phyloP scores from a whole-genome alignment of 257 asterid species.

The Craterostigma plantagineum region DNA sequence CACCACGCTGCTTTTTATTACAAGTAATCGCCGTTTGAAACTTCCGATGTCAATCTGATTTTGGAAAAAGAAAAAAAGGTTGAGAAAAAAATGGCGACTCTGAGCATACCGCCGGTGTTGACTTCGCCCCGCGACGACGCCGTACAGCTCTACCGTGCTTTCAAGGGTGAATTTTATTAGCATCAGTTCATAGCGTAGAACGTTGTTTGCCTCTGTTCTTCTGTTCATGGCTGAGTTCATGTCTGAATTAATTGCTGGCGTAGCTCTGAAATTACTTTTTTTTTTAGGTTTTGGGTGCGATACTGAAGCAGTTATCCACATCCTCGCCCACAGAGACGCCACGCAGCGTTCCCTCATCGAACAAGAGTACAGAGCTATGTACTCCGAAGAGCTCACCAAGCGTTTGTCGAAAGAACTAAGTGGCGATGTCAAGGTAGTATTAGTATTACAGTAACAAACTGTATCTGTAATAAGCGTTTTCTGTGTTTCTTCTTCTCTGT shows the following conservation, averaged over 20 bases:
- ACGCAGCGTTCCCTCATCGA: conserved; percentile 66
- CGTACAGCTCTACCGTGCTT: conserved; percentile 59
- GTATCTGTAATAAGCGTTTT: no score
- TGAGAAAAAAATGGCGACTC: conserved; percentile 30
- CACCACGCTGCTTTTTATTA: no score
- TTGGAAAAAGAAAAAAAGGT: no score
- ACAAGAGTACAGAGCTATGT: conserved; percentile 58
- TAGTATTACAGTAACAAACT: no score
- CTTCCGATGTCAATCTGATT: no score
- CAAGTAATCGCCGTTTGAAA: no score
- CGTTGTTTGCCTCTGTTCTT: no score
- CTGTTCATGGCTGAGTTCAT: no score
- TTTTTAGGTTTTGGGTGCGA: conserved; percentile 84
- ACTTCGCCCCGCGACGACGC: conserved; percentile 90
- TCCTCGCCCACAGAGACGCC: conserved; percentile 81
- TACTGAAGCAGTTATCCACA: conserved; percentile 48
- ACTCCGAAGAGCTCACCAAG: conserved; percentile 49
- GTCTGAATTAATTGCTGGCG: no score
- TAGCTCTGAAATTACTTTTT: not conserved
- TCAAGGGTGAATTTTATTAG: conserved; percentile 52
- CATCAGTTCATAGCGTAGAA: no score
- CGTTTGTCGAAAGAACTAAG: conserved; percentile 73
- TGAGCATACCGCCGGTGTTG: conserved; percentile 47
- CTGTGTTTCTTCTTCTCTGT: not conserved
- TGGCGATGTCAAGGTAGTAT: conserved; percentile 75